Percentiles rank a stretch among this genome's conserved stretches.
phyloP scores from a whole-genome alignment of 176 grass and related monocot species.

The Luzula sylvatica region DNA sequence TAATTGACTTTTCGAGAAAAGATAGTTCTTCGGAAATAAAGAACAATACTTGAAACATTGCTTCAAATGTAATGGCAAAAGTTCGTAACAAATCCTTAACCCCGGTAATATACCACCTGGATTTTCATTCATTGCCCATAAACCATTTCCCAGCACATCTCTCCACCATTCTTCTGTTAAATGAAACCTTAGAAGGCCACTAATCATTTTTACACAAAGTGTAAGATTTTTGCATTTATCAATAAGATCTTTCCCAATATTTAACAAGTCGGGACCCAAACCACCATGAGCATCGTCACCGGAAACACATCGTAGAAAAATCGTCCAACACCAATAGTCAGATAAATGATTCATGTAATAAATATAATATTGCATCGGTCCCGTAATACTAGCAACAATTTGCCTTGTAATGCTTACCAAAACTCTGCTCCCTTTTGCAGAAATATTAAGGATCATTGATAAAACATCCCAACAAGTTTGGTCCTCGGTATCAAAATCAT shows the following conservation, averaged over 20 bases:
- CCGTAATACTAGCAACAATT: background rate
- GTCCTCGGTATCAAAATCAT: constrained; percentile 18
- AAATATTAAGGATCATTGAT: background rate
- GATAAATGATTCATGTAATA: constrained; percentile 19
- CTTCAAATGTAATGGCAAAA: constrained; percentile 7
- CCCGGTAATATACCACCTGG: background rate
- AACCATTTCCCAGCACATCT: background rate
- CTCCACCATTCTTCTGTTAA: background rate
- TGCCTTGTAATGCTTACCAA: constrained; percentile 16
- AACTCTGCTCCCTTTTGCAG: constrained; percentile 11
- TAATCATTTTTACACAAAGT: constrained; percentile 18
- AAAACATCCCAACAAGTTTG: constrained; percentile 4
- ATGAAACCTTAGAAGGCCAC: constrained; percentile 5
- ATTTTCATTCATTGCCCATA: constrained; percentile 18
- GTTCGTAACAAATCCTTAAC: constrained; percentile 16
- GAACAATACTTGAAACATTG: constrained; percentile 27
- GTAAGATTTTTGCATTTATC: background rate
- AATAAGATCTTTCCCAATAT: constrained; percentile 2
- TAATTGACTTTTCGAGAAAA: constrained; percentile 8
- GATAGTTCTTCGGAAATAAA: constrained; percentile 27
- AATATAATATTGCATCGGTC: background rate
- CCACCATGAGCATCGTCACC: background rate
- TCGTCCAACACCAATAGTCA: background rate
- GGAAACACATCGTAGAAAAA: background rate
- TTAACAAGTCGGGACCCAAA: background rate